Percentiles rank a stretch among this genome's conserved stretches.
phyloP scores from a whole-genome alignment of 768 basidiomycete species.

The Phaffia australis region DNA sequence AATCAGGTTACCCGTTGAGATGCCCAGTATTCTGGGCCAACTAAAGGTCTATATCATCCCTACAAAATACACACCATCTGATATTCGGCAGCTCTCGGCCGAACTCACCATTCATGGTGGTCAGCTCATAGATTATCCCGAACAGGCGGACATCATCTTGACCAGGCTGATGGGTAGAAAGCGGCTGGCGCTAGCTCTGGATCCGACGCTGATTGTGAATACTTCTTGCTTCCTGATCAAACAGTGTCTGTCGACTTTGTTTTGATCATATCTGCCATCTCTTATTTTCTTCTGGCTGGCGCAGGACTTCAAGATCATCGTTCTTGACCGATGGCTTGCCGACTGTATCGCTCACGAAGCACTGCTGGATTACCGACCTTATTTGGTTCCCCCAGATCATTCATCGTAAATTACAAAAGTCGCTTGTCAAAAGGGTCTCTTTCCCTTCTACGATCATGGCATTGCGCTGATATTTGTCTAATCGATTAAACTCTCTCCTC shows the following conservation, averaged over 20 bases:
- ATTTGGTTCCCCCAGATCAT: constrained; percentile 16
- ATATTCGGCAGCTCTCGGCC: constrained; percentile 4
- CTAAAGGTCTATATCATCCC: neutral
- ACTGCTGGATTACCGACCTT: constrained; percentile 10
- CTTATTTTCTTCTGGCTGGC: neutral
- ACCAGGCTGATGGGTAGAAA: neutral
- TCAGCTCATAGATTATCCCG: neutral
- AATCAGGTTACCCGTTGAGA: too few relatives aligned
- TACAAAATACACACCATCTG: neutral
- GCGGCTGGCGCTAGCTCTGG: neutral
- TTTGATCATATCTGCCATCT: neutral
- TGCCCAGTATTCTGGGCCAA: neutral
- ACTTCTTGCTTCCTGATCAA: neutral
- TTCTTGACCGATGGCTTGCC: constrained; percentile 10
- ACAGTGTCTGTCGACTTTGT: neutral
- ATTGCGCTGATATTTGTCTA: neutral
- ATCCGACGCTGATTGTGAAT: constrained; percentile 6
- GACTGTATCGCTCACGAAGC: neutral
- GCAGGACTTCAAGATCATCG: constrained; percentile 11
- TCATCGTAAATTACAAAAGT: neutral
- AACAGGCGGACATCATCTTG: neutral
- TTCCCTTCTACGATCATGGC: neutral
- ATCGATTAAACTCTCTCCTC: neutral
- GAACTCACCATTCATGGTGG: constrained; percentile 1
- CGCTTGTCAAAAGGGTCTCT: neutral